Conservation (phyloP, 1,284 basidiomycete genomes). For the Irpex lacteus region DNA sequence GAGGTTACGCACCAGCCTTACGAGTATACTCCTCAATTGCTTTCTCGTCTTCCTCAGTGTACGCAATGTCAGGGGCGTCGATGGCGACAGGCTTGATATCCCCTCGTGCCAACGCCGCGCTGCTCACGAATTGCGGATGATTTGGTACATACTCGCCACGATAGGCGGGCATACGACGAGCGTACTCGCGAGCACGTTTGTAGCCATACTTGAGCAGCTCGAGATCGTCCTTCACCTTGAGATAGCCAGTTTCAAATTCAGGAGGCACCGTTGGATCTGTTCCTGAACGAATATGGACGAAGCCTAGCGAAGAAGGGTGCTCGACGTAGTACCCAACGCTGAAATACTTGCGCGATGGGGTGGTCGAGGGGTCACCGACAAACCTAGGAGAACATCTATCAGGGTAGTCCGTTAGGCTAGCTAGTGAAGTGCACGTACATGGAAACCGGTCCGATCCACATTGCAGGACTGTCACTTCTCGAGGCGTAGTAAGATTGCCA, state of each 20-base stretch:
- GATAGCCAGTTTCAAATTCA: constrained; percentile 15
- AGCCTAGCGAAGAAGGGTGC: constrained; percentile 11
- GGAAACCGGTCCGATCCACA: constrained; percentile 28
- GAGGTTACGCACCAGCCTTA: constrained; percentile 10
- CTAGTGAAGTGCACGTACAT: constrained; percentile 24
- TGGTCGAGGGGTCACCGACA: constrained; percentile 10
- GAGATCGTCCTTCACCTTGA: constrained; percentile 14
- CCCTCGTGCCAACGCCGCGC: constrained; percentile 11
- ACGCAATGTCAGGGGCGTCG: constrained; percentile 17
- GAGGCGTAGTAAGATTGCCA: constrained; percentile 40
- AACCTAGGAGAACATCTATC: constrained; percentile 6
- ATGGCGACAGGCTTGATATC: constrained; percentile 9
- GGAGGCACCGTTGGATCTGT: constrained; percentile 9
- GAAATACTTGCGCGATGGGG: constrained; percentile 16
- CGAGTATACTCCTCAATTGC: constrained; percentile 18
- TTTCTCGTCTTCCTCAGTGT: constrained; percentile 22
- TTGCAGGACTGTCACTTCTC: constrained; percentile 43
- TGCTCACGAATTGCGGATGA: constrained; percentile 25
- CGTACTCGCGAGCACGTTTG: constrained; percentile 25
- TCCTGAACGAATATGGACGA: constrained; percentile 12
- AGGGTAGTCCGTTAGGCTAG: not conserved
- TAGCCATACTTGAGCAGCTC: constrained; percentile 22
- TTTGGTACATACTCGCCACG: constrained; percentile 22
- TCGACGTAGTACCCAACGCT: constrained; percentile 9
- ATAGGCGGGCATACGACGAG: constrained; percentile 26